Evolutionary conservation across 192 early-diverging fungal genomes (phyloP).

Genomic region (Lunasporangiospora selenospora): DNA sequence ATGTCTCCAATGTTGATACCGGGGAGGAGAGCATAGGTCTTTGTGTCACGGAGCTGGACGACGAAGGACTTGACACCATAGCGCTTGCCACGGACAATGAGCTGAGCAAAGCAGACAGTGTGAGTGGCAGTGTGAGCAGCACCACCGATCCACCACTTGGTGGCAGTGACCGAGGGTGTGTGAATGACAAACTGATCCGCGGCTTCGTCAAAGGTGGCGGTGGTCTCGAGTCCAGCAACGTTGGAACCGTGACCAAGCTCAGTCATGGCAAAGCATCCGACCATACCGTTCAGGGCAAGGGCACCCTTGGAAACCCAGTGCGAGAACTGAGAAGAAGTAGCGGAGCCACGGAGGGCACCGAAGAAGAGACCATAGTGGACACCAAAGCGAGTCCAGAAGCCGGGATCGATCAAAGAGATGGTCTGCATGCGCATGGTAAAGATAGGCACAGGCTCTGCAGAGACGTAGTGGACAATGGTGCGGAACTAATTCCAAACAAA

Average conservation of each 20-base stretch:
- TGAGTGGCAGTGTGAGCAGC: conserved; percentile 92
- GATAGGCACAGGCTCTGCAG: conserved; percentile 70
- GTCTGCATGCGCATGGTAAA: conserved; percentile 83
- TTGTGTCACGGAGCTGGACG: conserved; percentile 83
- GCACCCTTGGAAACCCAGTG: conserved; percentile 90
- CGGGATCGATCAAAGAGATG: conserved; percentile 83
- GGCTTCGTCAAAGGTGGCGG: conserved; percentile 84
- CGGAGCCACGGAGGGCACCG: conserved; percentile 83
- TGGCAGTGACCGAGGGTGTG: conserved; percentile 78
- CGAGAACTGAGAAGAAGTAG: conserved; percentile 81
- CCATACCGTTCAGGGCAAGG: conserved; percentile 78
- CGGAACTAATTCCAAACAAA: conserved; percentile 49
- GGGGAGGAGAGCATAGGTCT: conserved; percentile 80
- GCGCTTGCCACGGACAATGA: conserved; percentile 78
- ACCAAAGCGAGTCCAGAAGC: conserved; percentile 90
- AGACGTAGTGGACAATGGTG: conserved; percentile 73
- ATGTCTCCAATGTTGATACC: conserved; percentile 92
- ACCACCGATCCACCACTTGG: conserved; percentile 98
- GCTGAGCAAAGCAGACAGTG: conserved; percentile 83
- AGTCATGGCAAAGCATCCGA: conserved; percentile 95
- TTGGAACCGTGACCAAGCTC: conserved; percentile 93
- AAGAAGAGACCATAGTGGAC: conserved; percentile 93
- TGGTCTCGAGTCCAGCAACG: conserved; percentile 92
- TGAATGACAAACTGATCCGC: conserved; percentile 90
- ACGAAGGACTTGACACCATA: conserved; percentile 92